A percentile compares a stretch with the other conserved stretches of the same genome.
Evolutionary conservation across 2,329 filamentous ascomycete species (phyloP).

Genomic region (Trichoderma asperellum): DNA sequence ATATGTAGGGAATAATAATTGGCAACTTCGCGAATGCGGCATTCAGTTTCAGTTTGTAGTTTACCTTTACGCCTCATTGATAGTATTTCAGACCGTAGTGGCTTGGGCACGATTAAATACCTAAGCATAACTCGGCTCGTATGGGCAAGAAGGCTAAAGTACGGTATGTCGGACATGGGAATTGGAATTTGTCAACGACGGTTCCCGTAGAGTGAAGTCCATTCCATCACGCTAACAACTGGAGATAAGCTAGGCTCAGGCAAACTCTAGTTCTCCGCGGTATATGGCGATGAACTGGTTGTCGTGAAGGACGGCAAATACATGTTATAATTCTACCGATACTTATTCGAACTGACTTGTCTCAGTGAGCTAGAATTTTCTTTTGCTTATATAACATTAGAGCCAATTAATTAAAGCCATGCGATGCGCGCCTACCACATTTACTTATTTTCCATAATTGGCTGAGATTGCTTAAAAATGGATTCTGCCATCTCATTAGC

Average conservation of each 20-base stretch:
- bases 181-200: neutral
- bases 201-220: neutral
- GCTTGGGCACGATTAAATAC: neutral
- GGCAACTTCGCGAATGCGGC: no score
- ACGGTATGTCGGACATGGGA: neutral
- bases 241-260: neutral
- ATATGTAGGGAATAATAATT: neutral
- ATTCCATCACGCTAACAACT: neutral
- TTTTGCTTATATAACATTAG: neutral
- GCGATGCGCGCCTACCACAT: neutral
- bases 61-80: neutral
- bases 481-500: neutral
- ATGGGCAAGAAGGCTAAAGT: neutral
- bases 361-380: neutral
- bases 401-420: neutral
- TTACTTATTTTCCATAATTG: neutral
- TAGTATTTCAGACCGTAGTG: neutral
- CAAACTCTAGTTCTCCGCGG: slow-evolving; percentile 12
- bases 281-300: slow-evolving; percentile 6
- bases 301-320: slow-evolving; percentile 6
- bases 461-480: neutral
- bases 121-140: neutral
- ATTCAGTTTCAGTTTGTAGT: neutral
- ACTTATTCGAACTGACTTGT: neutral
- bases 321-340: neutral